Base-by-base conservation (phyloP, 768 basidiomycete species). In the Panellus pusillus region DNA sequence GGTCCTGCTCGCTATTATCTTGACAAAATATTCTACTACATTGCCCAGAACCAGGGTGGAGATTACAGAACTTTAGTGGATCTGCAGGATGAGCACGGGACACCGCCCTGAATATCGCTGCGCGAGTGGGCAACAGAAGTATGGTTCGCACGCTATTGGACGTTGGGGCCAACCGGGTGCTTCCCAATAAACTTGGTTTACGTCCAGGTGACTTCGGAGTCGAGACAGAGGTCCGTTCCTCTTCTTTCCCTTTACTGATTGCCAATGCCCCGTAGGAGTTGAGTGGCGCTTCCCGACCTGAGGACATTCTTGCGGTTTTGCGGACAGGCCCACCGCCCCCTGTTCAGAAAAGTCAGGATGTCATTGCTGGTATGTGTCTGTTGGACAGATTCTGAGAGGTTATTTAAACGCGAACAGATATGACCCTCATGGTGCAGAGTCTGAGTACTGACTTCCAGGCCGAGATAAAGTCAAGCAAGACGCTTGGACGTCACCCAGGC, bases 11-110 rank as follows among this genome's bases (percentile, higher is more conserved):
- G 91, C 45, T 93, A 95, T 70, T 98, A 98, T 68, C 81, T 98
- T 51, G 92, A 95, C 60, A 85, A 87, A 63, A 82, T 98, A 47
- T 84, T 98, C 62, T 79, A 86, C 57, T 93, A 86, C 84, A 82
- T 98, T 61, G 92, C 86, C 15, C 81, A 87, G 52, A 74, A 86
- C 55, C 83, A 93, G 61, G 80, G 78, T 8, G 89, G 86, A 1
- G 84, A 88, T 61, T 93, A 92, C 65, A 78, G 79, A 62, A 85
- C 82, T 5, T 71, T 98, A 46, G 86, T 98, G 11, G 93, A 98
- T 68, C 73, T 96, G 38, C 91, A 93, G 70, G 97, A 99, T 65
- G 85, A 91, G 61, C 88, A 98, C 67, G 97, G 96, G 97, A 99
- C 66, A 98, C 96, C 0, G 93, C 93, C 7, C 69, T 99, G 63